These are phyloP conservation scores for Somion occarium DNA, from an alignment of 1,284 basidiomycete species.

Conservation along the genomic window DNA sequence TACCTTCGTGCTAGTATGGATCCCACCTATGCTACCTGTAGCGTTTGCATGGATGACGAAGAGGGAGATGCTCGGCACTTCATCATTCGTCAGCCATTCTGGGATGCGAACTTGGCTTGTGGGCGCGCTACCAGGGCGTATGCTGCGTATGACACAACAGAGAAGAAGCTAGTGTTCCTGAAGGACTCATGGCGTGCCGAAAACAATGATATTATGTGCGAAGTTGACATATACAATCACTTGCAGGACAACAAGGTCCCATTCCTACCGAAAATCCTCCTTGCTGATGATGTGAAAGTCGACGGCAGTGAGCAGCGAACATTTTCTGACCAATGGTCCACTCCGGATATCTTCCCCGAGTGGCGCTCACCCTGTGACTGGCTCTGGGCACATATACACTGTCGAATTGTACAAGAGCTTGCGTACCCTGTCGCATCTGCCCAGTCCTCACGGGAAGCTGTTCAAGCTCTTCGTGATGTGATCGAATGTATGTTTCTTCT, in stretches of 20 bases:
- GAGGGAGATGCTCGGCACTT: not conserved
- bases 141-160: no score
- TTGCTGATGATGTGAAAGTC: not conserved
- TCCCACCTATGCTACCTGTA: not conserved
- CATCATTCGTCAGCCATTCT: no score
- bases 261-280: not conserved
- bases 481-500: not conserved
- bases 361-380: no score
- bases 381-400: no score
- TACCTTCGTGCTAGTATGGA: not conserved
- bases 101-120: not conserved
- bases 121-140: not conserved
- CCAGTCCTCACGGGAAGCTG: not conserved
- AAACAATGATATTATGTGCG: not conserved
- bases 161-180: not conserved
- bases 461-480: not conserved
- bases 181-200: not conserved
- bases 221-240: not conserved
- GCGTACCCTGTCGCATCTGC: not conserved
- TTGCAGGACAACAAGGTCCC: not conserved
- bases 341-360: not conserved
- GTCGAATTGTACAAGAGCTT: no score
- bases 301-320: no score
- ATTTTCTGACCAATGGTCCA: not conserved
- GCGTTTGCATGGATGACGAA: not conserved